Base-by-base conservation (phyloP, 78 protist species). In the Andalucia godoyi region DNA sequence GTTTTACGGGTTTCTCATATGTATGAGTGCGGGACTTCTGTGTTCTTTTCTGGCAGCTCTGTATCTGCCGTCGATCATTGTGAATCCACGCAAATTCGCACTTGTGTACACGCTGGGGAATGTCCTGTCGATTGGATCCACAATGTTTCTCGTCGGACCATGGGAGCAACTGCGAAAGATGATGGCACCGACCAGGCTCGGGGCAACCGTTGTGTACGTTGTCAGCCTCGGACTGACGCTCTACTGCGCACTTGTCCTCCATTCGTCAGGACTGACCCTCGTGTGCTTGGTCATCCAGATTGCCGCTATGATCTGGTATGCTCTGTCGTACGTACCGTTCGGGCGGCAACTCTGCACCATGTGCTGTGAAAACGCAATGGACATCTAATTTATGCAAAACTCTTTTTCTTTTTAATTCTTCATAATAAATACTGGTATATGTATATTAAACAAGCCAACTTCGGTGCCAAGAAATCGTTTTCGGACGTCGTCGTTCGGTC, bases 141-240 rank as follows among this genome's bases (percentile, higher is more conserved):
- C 61, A 0, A 40, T 18, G 37, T 73, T 73, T 57, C 0, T 73
- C 17, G 9, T 65, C 34, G 79, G 79, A 17, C 79, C 79, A 4
- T 1, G 0, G 45, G 36, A 55, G n/a, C 79, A 73, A n/a, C 13
- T 63, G 21, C 33, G 13, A 62, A 38, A 47, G n/a, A 73, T 73
- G 79, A 43, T 23, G 30, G 42, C 25, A 0, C 40, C 45, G 15
- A 43, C 34, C n/a, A 36, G 79, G 2, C 1, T 13, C 34, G 6
- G 4, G 4, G 47, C 43, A 10, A 45, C 79, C 6, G 17, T 52
- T 17, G 10, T 65, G 23, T 69, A 42, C 57, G 18, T 73, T n/a
- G 1, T 1, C 15, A 18, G 72, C 13, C 29, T 63, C 36, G 40
- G 25, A 21, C n/a, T 47, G 50, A 73, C 79, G n/a, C 65, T 73